A percentile compares a stretch with the other conserved stretches of the same genome.
These are phyloP conservation scores for Verruconis gallopava DNA, from an alignment of 2,329 filamentous ascomycete species.

Conservation along the genomic window DNA sequence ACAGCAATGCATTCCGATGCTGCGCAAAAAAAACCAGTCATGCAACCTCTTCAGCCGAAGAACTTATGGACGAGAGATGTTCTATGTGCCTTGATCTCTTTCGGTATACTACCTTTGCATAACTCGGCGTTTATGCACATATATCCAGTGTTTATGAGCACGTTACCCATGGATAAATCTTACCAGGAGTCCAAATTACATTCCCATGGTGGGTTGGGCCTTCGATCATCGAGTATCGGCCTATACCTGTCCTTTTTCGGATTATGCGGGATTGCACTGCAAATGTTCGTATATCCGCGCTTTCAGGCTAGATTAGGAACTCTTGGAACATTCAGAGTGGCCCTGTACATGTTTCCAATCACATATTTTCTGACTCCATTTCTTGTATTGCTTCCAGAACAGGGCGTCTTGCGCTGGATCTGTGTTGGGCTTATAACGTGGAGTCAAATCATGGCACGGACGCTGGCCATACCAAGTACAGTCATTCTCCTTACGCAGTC, in stretches of 20 bases:
- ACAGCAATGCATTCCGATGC: constrained; percentile 19
- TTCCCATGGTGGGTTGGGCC: constrained; percentile 55
- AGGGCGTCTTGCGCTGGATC: constrained; percentile 5
- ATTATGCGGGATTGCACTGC: constrained; percentile 51
- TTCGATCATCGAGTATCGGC: constrained; percentile 51
- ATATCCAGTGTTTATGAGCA: constrained; percentile 57
- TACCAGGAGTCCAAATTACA: constrained; percentile 26
- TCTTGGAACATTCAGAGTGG: constrained; percentile 20
- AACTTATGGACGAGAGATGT: constrained; percentile 33
- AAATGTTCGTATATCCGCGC: constrained; percentile 51
- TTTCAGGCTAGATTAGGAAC: constrained; percentile 51
- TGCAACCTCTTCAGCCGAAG: constrained; percentile 11
- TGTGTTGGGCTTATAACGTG: constrained; percentile 1
- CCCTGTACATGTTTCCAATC: constrained; percentile 9
- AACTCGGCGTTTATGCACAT: constrained; percentile 57
- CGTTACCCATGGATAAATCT: constrained; percentile 28
- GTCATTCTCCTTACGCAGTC: constrained; percentile 50
- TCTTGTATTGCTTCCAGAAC: constrained; percentile 2
- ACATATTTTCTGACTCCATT: constrained; percentile 7
- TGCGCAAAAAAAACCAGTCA: constrained; percentile 24
- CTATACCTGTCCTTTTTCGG: constrained; percentile 58
- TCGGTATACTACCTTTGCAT: constrained; percentile 51
- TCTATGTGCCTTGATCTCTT: constrained; percentile 37
- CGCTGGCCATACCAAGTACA: constrained; percentile 38
- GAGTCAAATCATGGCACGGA: constrained; percentile 6